These are phyloP conservation scores for Paxillus rubicundulus DNA, from an alignment of 768 basidiomycete species.

Conservation along the genomic window DNA sequence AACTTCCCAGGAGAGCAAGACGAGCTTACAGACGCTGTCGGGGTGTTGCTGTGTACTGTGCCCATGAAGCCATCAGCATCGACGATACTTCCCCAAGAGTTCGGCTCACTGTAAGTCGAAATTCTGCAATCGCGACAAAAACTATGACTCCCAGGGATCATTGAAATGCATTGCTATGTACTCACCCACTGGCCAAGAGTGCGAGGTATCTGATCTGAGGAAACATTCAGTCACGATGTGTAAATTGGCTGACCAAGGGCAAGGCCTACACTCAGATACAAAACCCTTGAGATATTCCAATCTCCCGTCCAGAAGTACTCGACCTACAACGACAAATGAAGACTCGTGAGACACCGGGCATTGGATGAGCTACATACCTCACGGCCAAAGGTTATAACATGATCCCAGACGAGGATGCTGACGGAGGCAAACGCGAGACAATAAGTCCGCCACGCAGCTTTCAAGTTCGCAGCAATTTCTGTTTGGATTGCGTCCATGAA, in stretches of 20 bases:
- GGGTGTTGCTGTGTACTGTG: background rate
- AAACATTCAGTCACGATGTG: background rate
- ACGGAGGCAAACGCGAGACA: constrained; percentile 1
- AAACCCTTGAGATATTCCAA: constrained; percentile 34
- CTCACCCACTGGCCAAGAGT: constrained; percentile 26
- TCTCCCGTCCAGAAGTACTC: constrained; percentile 41
- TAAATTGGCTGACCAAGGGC: background rate
- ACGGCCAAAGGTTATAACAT: constrained; percentile 36
- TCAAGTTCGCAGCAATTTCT: background rate
- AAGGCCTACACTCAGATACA: constrained; percentile 38
- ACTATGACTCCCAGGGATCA: background rate
- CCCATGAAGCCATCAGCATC: background rate
- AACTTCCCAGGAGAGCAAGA: background rate
- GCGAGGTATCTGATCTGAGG: constrained; percentile 35
- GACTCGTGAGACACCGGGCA: background rate
- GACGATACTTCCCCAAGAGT: background rate
- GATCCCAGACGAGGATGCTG: constrained; percentile 4
- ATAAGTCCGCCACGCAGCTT: background rate
- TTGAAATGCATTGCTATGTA: background rate
- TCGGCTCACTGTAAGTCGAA: background rate
- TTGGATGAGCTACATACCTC: constrained; percentile 27
- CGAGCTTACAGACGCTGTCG: constrained; percentile 26
- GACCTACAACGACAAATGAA: constrained; percentile 21
- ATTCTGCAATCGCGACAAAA: background rate
- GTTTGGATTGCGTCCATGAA: background rate